A percentile compares a stretch with the other conserved stretches of the same genome.
phyloP scores from a whole-genome alignment of 208 protist genomes.

The Crithidia sp. region DNA sequence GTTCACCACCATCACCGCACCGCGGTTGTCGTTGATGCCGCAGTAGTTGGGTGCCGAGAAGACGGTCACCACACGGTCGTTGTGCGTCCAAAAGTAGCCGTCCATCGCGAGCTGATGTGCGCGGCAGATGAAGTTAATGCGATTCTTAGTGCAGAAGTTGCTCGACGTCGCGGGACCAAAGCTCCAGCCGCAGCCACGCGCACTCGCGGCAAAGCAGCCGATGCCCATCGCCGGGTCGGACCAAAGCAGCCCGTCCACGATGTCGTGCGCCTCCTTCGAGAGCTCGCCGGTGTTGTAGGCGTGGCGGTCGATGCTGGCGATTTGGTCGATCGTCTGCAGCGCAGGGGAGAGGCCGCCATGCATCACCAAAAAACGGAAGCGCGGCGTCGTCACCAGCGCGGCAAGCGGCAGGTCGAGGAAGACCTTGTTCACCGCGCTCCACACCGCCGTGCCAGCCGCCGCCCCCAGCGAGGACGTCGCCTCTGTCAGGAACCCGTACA shows the following conservation, averaged over 20 bases:
- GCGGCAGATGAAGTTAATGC: slow-evolving; percentile 95
- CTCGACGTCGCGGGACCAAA: slow-evolving; percentile 95
- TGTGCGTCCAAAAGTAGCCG: slow-evolving; percentile 74
- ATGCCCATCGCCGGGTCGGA: slow-evolving; percentile 94
- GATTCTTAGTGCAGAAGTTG: slow-evolving; percentile 95
- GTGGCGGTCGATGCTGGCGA: slow-evolving; percentile 40
- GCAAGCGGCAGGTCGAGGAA: slow-evolving; percentile 82
- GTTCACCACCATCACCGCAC: slow-evolving; percentile 65
- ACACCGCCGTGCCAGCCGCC: slow-evolving; percentile 55
- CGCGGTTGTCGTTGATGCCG: slow-evolving; percentile 70
- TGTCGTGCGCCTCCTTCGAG: slow-evolving; percentile 93
- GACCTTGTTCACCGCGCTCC: slow-evolving; percentile 69
- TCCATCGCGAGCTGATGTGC: slow-evolving; percentile 94
- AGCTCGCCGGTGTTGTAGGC: slow-evolving; percentile 65
- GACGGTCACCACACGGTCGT: slow-evolving; percentile 60
- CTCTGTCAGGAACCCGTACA: slow-evolving; percentile 73
- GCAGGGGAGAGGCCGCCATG: slow-evolving; percentile 97
- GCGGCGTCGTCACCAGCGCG: slow-evolving; percentile 71
- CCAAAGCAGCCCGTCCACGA: slow-evolving; percentile 99
- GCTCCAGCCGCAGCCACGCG: slow-evolving; percentile 97
- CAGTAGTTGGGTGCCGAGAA: slow-evolving; percentile 87
- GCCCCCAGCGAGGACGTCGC: slow-evolving; percentile 46
- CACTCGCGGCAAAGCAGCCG: slow-evolving; percentile 94
- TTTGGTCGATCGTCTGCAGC: slow-evolving; percentile 37
- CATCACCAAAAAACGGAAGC: slow-evolving; percentile 96